Percentiles rank a stretch among this genome's conserved stretches.
phyloP scores from a whole-genome alignment of 441 rosid species.

The Arabidopsis lyrata region DNA sequence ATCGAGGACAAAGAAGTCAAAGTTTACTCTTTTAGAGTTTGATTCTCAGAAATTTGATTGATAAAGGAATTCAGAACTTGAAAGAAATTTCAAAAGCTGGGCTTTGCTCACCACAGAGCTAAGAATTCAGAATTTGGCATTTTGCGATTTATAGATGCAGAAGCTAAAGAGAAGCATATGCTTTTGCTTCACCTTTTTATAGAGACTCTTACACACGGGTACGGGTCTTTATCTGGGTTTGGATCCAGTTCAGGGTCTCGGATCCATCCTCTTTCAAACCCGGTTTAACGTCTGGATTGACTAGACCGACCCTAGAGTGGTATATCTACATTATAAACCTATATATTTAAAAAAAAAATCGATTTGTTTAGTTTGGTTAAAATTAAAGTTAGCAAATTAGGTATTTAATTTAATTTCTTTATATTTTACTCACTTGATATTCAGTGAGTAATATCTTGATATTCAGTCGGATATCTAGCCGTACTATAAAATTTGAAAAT shows the following conservation, averaged over 20 bases:
- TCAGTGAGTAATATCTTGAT: too few species aligned
- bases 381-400: too few species aligned
- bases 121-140: slow-evolving; percentile 23
- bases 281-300: slow-evolving; percentile 7
- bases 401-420: too few species aligned
- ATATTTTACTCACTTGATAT: too few species aligned
- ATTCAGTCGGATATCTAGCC: too few species aligned
- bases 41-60: slow-evolving; percentile 6
- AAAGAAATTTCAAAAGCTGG: slow-evolving; percentile 1
- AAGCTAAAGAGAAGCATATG: background rate
- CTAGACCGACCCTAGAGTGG: background rate
- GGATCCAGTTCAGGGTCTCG: slow-evolving; percentile 4
- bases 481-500: too few species aligned
- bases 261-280: background rate
- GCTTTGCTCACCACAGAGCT: slow-evolving; percentile 33
- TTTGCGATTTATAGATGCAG: slow-evolving; percentile 34
- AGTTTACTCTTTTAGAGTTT: background rate
- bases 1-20: slow-evolving; percentile 3
- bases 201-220: slow-evolving; percentile 9
- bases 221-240: slow-evolving; percentile 17
- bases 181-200: slow-evolving; percentile 32
- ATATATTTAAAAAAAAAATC: too few species aligned
- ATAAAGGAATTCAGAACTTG: background rate
- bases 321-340: too few species aligned
- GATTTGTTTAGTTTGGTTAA: too few species aligned